Evolutionary conservation across 306 rosid species (phyloP).

Genomic region (Castanopsis chinensis): DNA sequence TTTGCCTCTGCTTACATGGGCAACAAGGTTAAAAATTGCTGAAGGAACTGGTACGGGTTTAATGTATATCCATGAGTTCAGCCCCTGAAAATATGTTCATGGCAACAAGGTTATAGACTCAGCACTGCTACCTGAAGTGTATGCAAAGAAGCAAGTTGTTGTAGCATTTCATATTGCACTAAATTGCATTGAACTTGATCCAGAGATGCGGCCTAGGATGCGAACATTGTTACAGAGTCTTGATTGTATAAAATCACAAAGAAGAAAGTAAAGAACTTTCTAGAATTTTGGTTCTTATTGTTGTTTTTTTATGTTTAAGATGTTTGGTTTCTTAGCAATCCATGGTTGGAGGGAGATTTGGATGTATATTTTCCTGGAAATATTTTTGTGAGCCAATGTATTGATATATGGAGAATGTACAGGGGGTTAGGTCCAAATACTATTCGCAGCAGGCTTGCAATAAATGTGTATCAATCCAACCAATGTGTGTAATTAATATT

Average conservation of each 20-base stretch:
- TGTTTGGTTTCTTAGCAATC: background rate
- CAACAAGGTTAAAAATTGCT: constrained; percentile 65
- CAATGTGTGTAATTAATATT: background rate
- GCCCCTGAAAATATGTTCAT: constrained; percentile 61
- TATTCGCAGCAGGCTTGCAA: background rate
- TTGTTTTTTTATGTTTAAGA: constrained; percentile 11
- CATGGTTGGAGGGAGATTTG: constrained; percentile 5
- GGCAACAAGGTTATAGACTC: constrained; percentile 75
- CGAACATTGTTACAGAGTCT: constrained; percentile 61
- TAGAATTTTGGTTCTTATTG: constrained; percentile 22
- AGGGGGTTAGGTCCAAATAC: too few relatives aligned
- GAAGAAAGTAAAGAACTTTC: background rate
- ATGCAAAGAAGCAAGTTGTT: constrained; percentile 67
- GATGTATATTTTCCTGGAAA: background rate
- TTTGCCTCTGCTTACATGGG: constrained; percentile 52
- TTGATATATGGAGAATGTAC: background rate
- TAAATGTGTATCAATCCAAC: background rate
- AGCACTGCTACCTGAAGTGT: constrained; percentile 49
- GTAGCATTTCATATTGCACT: constrained; percentile 65
- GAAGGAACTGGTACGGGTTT: constrained; percentile 76
- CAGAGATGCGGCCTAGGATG: constrained; percentile 70
- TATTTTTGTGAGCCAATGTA: background rate
- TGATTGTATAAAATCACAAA: constrained; percentile 47
- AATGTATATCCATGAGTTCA: constrained; percentile 64
- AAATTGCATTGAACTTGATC: constrained; percentile 67